Conservation (phyloP, 192 early-diverging fungal species). For the Powellomyces hirtus region DNA sequence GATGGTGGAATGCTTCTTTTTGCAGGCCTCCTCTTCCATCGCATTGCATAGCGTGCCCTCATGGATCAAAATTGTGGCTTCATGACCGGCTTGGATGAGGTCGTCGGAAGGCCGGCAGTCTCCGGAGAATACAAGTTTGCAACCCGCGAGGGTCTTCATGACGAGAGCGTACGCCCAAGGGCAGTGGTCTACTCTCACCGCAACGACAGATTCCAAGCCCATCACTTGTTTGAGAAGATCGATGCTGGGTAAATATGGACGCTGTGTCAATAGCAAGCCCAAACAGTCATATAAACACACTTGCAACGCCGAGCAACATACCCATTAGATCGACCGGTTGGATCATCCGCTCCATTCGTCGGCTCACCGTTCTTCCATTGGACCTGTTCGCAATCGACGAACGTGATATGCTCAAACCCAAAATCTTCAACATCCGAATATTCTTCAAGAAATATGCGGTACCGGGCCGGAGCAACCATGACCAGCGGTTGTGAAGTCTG, state of each 20-base stretch:
- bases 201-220: conserved; percentile 51
- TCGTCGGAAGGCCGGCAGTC: conserved; percentile 86
- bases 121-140: conserved; percentile 87
- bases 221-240: conserved; percentile 62
- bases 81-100: conserved; percentile 66
- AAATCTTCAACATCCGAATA: conserved; percentile 67
- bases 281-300: conserved; percentile 87
- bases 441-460: conserved; percentile 62
- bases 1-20: conserved; percentile 82
- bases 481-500: conserved; percentile 1
- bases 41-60: conserved; percentile 75
- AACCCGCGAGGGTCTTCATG: conserved; percentile 64
- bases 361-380: conserved; percentile 64
- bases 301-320: conserved; percentile 32
- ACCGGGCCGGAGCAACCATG: conserved; percentile 59
- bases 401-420: conserved; percentile 35
- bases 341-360: conserved; percentile 75
- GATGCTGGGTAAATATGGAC: too few relatives aligned
- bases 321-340: conserved; percentile 58
- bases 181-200: conserved; percentile 81
- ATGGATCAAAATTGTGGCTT: conserved; percentile 80
- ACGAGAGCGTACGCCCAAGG: conserved; percentile 77
- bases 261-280: too few relatives aligned
- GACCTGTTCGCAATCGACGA: background rate
- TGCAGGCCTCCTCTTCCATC: conserved; percentile 59